Base-by-base conservation (phyloP, 2,329 filamentous ascomycete genomes). In the Stagonosporopsis vannaccii region DNA sequence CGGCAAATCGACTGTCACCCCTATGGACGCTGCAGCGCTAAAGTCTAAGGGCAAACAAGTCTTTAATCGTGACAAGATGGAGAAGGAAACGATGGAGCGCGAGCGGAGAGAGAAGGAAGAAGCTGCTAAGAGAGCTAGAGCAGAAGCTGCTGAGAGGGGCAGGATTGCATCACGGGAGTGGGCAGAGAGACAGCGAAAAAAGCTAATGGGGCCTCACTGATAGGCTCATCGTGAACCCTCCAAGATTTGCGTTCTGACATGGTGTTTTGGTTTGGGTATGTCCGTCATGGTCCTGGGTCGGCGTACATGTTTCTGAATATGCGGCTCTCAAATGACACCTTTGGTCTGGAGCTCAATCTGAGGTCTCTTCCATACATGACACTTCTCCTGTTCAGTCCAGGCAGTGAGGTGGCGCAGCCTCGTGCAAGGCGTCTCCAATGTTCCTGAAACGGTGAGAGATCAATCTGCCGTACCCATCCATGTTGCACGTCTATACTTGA, bases 141-240 rank as follows among this genome's bases (percentile, higher is more conserved):
- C 74, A 1, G 77, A 77, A 26, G 80, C 80, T 6, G 77, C 80
- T 0, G 80, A 81, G 67, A 62, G 79, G 4, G 76, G 79, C 0
- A 65, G 80, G 15, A 72, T 74, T 36, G 71, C 75, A 33, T 79
- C 76, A 62, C 62, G 80, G 11, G 79, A 81, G 65, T 83, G 80
- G 80, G 80, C 80, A 4, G 79, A 80, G 70, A 79, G 77, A 72
- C 77, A 79, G 71, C 76, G 70, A 71, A 75, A 73, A 71, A 76
- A 71, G 66, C 61, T 63, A 61, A 57, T 69, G 65, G 66, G 47
- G 13, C 65, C 43, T 26, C 30, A 51, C 15, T 47, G n/a, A 51
- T n/a, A n/a, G 17, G 5, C 9, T 1, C 4, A n/a, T 36, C 20
- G 8, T n/a, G 6, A 9, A 22, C 3, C 2, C 4, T 11, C 22